These are phyloP conservation scores for Populus trichocarpa DNA, from an alignment of 441 rosid species.

Conservation along the genomic window DNA sequence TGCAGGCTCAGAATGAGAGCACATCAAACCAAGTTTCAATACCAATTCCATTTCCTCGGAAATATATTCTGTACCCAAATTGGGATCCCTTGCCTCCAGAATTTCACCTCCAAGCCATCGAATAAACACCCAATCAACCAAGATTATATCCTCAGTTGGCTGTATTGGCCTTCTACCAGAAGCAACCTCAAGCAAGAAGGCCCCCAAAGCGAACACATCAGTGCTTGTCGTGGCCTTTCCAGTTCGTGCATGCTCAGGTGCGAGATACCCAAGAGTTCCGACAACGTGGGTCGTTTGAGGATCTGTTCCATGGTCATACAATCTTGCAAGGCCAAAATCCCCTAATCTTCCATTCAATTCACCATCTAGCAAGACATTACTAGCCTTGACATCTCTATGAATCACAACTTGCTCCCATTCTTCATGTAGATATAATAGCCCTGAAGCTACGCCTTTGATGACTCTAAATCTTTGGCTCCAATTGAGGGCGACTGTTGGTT, in stretches of 20 bases:
- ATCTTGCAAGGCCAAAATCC: slow-evolving; percentile 50
- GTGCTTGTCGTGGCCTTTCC: slow-evolving; percentile 45
- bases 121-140: slow-evolving; percentile 40
- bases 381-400: slow-evolving; percentile 47
- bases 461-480: slow-evolving; percentile 29
- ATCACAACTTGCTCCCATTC: slow-evolving; percentile 18
- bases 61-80: slow-evolving; percentile 22
- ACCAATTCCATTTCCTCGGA: slow-evolving; percentile 42
- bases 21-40: slow-evolving; percentile 39
- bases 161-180: slow-evolving; percentile 38
- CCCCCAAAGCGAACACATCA: slow-evolving; percentile 45
- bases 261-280: slow-evolving; percentile 49
- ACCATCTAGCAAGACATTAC: slow-evolving; percentile 40
- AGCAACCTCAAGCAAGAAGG: slow-evolving; percentile 39
- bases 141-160: slow-evolving; percentile 7
- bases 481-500: neutral
- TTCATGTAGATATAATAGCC: no score
- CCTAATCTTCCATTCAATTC: slow-evolving; percentile 43
- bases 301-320: slow-evolving; percentile 41
- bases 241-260: slow-evolving; percentile 40
- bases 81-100: slow-evolving; percentile 36
- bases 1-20: slow-evolving; percentile 33
- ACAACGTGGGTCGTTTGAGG: slow-evolving; percentile 40
- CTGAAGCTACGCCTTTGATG: no score
- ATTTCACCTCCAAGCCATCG: slow-evolving; percentile 20